Conservation (phyloP, 306 rosid species). For the Trichosanthes truncata region DNA sequence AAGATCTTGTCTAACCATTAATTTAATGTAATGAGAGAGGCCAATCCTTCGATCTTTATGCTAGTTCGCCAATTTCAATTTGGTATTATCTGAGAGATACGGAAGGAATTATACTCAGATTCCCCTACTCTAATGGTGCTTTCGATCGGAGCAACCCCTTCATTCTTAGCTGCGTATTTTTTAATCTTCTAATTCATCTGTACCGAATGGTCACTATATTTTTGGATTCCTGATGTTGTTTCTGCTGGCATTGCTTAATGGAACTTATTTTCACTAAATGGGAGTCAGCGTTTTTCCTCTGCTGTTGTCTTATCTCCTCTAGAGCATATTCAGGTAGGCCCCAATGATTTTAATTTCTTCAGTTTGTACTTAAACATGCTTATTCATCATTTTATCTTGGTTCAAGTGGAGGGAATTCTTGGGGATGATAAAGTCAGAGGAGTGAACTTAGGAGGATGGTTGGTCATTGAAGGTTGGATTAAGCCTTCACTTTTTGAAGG, state of each 20-base stretch:
- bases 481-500: slow-evolving; percentile 91
- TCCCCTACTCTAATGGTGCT: slow-evolving; percentile 22
- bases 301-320: slow-evolving; percentile 39
- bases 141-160: slow-evolving; percentile 19
- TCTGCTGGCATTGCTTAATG: slow-evolving; percentile 49
- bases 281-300: slow-evolving; percentile 44
- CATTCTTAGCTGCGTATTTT: slow-evolving; percentile 17
- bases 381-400: background rate
- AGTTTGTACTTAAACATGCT: background rate
- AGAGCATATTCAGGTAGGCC: slow-evolving; percentile 50
- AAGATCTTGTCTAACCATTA: slow-evolving; percentile 12
- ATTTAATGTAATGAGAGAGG: slow-evolving; percentile 17
- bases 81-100: slow-evolving; percentile 44
- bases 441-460: slow-evolving; percentile 95
- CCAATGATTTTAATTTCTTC: slow-evolving; percentile 14
- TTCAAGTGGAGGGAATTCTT: slow-evolving; percentile 58
- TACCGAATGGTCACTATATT: slow-evolving; percentile 32
- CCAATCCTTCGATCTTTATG: slow-evolving; percentile 23
- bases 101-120: slow-evolving; percentile 42
- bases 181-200: background rate
- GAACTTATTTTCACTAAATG: slow-evolving; percentile 57
- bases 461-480: slow-evolving; percentile 95
- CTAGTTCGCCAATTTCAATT: slow-evolving; percentile 41
- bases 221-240: slow-evolving; percentile 27
- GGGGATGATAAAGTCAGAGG: slow-evolving; percentile 62